Conservation (phyloP, 2,329 filamentous ascomycete species). For the Botrytis deweyae region DNA sequence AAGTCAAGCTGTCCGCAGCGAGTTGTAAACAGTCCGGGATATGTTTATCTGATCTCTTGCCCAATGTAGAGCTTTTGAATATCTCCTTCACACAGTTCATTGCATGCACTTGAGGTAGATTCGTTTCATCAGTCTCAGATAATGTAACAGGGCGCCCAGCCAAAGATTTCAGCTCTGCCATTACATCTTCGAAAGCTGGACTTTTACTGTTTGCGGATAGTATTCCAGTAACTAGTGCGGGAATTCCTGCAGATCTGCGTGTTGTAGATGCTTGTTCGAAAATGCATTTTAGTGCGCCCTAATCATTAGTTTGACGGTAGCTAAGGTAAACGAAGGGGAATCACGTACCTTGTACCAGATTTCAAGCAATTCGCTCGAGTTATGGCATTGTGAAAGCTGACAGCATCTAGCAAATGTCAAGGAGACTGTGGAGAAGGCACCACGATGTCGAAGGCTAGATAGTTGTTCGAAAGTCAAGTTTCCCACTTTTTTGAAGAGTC, state of each 20-base stretch:
- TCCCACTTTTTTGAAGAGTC: conserved; percentile 66
- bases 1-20: conserved; percentile 77
- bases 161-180: conserved; percentile 61
- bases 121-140: conserved; percentile 56
- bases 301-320: conserved; percentile 29
- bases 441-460: conserved; percentile 79
- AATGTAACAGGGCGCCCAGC: conserved; percentile 53
- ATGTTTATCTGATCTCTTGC: conserved; percentile 70
- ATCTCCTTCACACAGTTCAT: conserved; percentile 92
- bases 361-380: conserved; percentile 45
- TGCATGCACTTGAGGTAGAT: conserved; percentile 88
- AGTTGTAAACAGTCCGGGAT: conserved; percentile 73
- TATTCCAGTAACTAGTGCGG: conserved; percentile 80
- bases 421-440: conserved; percentile 90
- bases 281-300: conserved; percentile 69
- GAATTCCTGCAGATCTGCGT: conserved; percentile 86
- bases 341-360: conserved; percentile 67
- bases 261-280: conserved; percentile 78
- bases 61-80: conserved; percentile 78
- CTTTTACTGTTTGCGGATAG: conserved; percentile 62
- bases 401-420: conserved; percentile 84
- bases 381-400: conserved; percentile 47
- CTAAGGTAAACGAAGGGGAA: not conserved
- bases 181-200: conserved; percentile 63
- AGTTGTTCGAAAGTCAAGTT: conserved; percentile 79